Percentiles rank a stretch among this genome's conserved stretches.
Conservation (phyloP, 257 asterid genomes). For the Solanum medicagineum region DNA sequence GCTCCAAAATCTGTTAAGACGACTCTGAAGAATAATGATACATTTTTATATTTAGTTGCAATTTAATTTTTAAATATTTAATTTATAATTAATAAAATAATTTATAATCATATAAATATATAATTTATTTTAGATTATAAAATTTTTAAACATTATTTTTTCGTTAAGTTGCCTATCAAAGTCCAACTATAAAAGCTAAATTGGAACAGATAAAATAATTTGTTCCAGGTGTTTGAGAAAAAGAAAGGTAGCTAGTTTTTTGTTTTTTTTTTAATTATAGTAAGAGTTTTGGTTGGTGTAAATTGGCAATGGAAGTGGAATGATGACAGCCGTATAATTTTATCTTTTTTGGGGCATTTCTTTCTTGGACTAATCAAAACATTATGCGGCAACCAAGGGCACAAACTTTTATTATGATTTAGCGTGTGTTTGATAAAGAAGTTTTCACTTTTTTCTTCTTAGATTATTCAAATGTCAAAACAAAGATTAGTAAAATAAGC, state of each 20-base stretch:
- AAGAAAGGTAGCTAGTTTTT: too few relatives aligned
- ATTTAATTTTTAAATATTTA: too few relatives aligned
- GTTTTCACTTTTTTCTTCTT: background rate
- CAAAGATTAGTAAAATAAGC: too few relatives aligned
- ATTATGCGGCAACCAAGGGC: background rate
- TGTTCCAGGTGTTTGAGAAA: background rate
- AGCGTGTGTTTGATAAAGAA: background rate
- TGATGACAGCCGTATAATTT: background rate
- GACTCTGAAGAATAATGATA: too few relatives aligned
- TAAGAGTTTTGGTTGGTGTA: background rate
- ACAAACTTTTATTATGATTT: background rate
- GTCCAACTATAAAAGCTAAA: background rate
- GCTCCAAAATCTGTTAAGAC: too few relatives aligned
- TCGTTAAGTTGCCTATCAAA: background rate
- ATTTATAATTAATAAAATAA: too few relatives aligned
- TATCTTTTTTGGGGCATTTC: background rate
- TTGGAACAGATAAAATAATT: background rate
- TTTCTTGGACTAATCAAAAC: background rate
- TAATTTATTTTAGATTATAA: too few relatives aligned
- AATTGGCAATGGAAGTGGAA: background rate
- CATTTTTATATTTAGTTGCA: too few relatives aligned
- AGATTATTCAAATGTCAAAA: background rate
- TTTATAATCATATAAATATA: too few relatives aligned
- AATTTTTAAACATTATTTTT: too few relatives aligned
- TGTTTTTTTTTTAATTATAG: too few relatives aligned